Evolutionary conservation across 208 protist genomes (phyloP), one percentile per base, ranked within the genome.

Genomic region (Vickermania ingenoplastis): DNA sequence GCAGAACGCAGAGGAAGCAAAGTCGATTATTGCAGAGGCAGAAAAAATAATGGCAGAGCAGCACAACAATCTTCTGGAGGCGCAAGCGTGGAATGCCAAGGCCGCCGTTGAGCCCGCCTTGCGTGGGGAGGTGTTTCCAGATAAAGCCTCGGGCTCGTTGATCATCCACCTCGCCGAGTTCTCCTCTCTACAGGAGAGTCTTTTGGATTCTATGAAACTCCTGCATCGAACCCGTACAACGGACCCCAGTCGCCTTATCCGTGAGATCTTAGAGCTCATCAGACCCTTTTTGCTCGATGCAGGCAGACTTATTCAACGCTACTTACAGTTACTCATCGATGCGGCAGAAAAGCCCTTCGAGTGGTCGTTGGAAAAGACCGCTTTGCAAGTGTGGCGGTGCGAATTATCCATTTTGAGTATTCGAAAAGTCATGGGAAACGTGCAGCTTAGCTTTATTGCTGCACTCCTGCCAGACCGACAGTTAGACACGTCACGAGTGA

Each of bases 301-400:
- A n/a, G 71, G 66, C 14, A 68, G 63, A 14, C 65, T 75, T 36
- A 79, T 81, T 17, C 53, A 75, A 26, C 31, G 50, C 23, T 80
- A 82, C 53, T 60, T 86, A n/a, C 83, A 90, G 71, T 68, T 71
- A 50, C 64, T 90, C 55, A 83, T 90, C 21, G 71, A 90, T 64
- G 72, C 83, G 0, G 77, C 79, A 54, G 72, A 85, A 67, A 41
- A 57, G 1, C 72, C 75, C 22, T 67, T 58, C 1, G 51, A 61
- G 22, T 86, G 79, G 77, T 70, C 65, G 7, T 73, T 79, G 65
- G 69, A 79, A 55, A 52, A 70, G 25, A 56, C 75, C 21, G 26
- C 78, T 27, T 57, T 70, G 57, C 59, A 58, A 3, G 59, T 79
- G 25, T 83, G 69, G 68, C 72, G 71, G 23, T 59, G 64, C 24